Conservation (phyloP, 495 filamentous ascomycete genomes). For the Podospora didyma region DNA sequence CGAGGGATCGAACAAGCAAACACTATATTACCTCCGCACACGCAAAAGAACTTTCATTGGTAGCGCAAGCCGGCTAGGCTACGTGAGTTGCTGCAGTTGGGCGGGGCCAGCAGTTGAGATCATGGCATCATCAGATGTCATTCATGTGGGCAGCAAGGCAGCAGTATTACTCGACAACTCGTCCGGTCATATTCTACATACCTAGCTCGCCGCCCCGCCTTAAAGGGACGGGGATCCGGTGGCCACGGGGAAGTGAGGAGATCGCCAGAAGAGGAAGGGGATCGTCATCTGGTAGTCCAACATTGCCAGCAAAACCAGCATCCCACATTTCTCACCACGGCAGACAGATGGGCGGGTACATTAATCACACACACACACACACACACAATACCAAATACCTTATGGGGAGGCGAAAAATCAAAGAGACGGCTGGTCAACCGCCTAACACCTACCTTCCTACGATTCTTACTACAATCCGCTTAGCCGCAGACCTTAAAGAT, state of each 20-base stretch:
- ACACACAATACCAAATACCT: background rate
- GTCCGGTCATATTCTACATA: slow-evolving; percentile 10
- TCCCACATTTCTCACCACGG: background rate
- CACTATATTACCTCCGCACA: too few species aligned
- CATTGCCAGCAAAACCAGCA: background rate
- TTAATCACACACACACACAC: background rate
- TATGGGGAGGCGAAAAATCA: background rate
- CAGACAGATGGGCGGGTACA: background rate
- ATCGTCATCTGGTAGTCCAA: slow-evolving; percentile 7
- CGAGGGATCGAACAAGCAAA: too few species aligned
- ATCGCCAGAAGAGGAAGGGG: slow-evolving; percentile 14
- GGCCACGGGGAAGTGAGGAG: background rate
- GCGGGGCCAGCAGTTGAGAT: too few species aligned
- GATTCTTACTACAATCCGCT: background rate
- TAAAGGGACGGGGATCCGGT: background rate
- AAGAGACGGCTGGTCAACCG: background rate
- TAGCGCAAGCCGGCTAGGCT: too few species aligned
- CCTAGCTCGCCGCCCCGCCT: background rate
- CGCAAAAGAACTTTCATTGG: too few species aligned
- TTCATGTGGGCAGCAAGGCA: background rate
- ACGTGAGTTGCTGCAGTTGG: too few species aligned
- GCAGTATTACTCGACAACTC: background rate
- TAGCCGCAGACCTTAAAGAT: background rate
- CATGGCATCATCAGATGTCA: background rate
- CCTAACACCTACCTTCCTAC: background rate